These are phyloP conservation scores for Microascus cirrosus DNA, from an alignment of 2,329 filamentous ascomycete species.

Conservation along the genomic window DNA sequence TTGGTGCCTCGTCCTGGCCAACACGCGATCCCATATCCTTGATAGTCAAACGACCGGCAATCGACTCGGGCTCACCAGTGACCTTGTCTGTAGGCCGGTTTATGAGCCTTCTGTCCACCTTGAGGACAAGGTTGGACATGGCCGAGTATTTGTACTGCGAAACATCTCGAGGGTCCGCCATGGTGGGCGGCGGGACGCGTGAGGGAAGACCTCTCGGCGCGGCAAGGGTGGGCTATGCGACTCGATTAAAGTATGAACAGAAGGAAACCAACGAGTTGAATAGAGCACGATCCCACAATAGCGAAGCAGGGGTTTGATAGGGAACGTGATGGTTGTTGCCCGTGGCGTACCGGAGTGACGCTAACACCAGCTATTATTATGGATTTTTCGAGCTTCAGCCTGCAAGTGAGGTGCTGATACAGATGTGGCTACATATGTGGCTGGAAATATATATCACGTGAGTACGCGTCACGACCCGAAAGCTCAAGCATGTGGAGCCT, in stretches of 20 bases:
- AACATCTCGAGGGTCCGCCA: slow-evolving; percentile 74
- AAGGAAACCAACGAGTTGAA: neutral
- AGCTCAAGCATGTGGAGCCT: no score
- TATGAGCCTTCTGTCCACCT: slow-evolving; percentile 95
- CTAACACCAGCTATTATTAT: neutral
- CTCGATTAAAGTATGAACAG: neutral
- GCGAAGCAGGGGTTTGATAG: neutral
- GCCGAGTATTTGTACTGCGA: slow-evolving; percentile 98
- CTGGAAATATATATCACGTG: neutral
- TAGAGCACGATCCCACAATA: neutral
- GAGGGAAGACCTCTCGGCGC: neutral
- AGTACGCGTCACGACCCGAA: neutral
- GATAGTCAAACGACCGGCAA: slow-evolving; percentile 88
- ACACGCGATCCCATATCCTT: slow-evolving; percentile 87
- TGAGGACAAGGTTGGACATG: slow-evolving; percentile 99
- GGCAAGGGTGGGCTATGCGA: neutral
- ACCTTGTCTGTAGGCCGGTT: slow-evolving; percentile 87
- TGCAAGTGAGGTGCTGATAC: neutral
- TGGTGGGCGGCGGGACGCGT: slow-evolving; percentile 19
- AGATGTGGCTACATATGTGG: neutral
- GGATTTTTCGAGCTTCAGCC: neutral
- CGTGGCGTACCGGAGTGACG: neutral
- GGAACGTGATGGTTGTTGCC: neutral
- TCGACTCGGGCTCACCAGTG: slow-evolving; percentile 92
- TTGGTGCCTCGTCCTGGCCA: slow-evolving; percentile 67